Conservation (phyloP, 768 basidiomycete genomes). For the Tulasnella sp. region DNA sequence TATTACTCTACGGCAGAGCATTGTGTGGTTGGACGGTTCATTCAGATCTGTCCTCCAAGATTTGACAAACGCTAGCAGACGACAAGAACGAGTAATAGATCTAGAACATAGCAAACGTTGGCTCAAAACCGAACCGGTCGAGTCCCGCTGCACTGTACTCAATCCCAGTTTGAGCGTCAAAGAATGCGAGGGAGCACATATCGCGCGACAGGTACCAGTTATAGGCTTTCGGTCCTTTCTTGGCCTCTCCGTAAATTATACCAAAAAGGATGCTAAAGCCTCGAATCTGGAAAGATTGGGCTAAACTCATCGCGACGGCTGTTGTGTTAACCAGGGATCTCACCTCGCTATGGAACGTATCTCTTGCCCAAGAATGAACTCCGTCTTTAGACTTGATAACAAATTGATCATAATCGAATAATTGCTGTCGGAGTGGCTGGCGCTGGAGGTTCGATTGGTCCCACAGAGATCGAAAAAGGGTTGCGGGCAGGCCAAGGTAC, state of each 20-base stretch:
- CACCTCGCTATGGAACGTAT: not conserved
- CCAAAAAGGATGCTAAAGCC: not conserved
- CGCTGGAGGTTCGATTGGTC: not conserved
- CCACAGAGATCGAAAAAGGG: not conserved
- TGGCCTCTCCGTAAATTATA: not conserved
- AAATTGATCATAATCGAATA: conserved; percentile 14
- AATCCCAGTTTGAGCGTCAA: conserved; percentile 2
- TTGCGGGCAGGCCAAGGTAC: not conserved
- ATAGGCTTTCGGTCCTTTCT: conserved; percentile 1
- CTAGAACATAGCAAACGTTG: not conserved
- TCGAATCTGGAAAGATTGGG: not conserved
- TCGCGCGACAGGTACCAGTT: not conserved
- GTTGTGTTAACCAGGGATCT: too few relatives aligned
- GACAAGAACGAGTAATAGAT: not conserved
- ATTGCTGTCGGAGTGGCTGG: not conserved
- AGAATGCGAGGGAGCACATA: conserved; percentile 10
- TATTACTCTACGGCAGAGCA: too few relatives aligned
- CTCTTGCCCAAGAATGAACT: not conserved
- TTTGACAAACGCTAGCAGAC: not conserved
- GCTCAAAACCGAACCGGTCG: not conserved
- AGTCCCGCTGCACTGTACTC: not conserved
- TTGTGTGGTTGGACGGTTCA: too few relatives aligned
- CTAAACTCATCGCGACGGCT: too few relatives aligned
- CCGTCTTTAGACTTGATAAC: conserved; percentile 14
- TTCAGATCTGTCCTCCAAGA: too few relatives aligned